These are phyloP conservation scores for Neocucurbitaria cava DNA, from an alignment of 2,329 filamentous ascomycete species.

Conservation along the genomic window DNA sequence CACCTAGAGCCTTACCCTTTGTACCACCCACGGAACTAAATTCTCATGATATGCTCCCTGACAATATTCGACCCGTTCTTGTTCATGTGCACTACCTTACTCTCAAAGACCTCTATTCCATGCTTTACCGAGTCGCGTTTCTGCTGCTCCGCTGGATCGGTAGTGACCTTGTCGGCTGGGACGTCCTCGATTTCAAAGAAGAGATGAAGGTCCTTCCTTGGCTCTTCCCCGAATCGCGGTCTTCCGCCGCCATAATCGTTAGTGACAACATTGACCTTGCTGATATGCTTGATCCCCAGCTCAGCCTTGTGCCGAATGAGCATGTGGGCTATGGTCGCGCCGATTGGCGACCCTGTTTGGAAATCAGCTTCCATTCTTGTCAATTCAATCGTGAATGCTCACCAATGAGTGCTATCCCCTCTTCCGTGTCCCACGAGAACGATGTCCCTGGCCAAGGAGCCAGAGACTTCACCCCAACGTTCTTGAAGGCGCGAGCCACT, in stretches of 20 bases:
- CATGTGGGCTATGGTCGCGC: slow-evolving; percentile 20
- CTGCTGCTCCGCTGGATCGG: background rate
- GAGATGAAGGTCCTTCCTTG: slow-evolving; percentile 9
- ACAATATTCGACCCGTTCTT: background rate
- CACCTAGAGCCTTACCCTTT: too few relatives aligned
- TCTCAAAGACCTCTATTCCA: background rate
- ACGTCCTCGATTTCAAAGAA: slow-evolving; percentile 25
- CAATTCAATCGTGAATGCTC: background rate
- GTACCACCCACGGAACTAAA: background rate
- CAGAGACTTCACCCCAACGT: slow-evolving; percentile 2
- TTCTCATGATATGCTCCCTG: background rate
- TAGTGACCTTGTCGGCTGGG: slow-evolving; percentile 1
- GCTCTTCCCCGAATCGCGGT: background rate
- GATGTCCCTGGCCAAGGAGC: slow-evolving; percentile 23
- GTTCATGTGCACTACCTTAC: background rate
- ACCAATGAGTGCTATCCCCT: slow-evolving; percentile 29
- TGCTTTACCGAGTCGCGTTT: background rate
- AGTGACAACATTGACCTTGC: slow-evolving; percentile 16
- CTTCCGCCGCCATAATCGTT: background rate
- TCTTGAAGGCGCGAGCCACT: slow-evolving; percentile 21
- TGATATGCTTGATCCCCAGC: slow-evolving; percentile 25
- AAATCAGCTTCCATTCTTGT: background rate
- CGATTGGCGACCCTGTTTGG: slow-evolving; percentile 25
- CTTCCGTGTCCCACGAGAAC: slow-evolving; percentile 20
- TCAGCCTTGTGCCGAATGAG: slow-evolving; percentile 23